Evolutionary conservation across 2,329 filamentous ascomycete species (phyloP), one percentile per base, ranked within the genome.

Genomic region (Neoarthrinium moseri): DNA sequence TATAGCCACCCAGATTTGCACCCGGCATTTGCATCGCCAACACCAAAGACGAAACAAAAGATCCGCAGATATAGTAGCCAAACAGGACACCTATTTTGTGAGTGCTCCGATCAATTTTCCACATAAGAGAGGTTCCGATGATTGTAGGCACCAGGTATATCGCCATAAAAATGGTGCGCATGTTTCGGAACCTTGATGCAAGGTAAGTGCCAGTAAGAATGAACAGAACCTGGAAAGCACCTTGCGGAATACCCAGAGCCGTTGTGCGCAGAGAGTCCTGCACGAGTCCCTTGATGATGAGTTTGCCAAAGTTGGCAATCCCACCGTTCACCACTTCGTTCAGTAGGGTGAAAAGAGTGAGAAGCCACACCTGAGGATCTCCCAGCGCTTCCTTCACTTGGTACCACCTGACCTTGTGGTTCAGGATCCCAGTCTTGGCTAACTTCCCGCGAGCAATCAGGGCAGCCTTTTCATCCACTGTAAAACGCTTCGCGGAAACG

Each of bases 301-400:
- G 66, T 45, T 77, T 80, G 30, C 74, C 72, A 50, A 81, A 81
- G 51, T 76, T 80, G 5, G 77, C 71, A 7, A 78, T 59, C 0
- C 77, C 78, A 3, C 75, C 75, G 39, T 71, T 81, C 51, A 80
- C 70, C 2, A 68, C 61, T 52, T 81, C 77, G 46, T 81, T 81
- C 15, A 78, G 58, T 1, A 81, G 59, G 3, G 68, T 68, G 43
- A 70, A 75, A 1, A 73, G 48, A 43, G 71, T 70, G 5, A 72
- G 49, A 2, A 73, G 57, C 69, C 70, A 73, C 6, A 74, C 64
- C 52, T 74, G 70, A 0, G 68, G 62, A 43, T 75, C 72, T 4
- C 58, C 29, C 6, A 74, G 55, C 0, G 73, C 73, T 51, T 78
- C 75, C 1, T 65, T 63, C 27, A 78, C 69, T 47, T 78, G 75